These are phyloP conservation scores for Heritiera littoralis DNA, from an alignment of 345 rosid genomes.

Conservation along the genomic window DNA sequence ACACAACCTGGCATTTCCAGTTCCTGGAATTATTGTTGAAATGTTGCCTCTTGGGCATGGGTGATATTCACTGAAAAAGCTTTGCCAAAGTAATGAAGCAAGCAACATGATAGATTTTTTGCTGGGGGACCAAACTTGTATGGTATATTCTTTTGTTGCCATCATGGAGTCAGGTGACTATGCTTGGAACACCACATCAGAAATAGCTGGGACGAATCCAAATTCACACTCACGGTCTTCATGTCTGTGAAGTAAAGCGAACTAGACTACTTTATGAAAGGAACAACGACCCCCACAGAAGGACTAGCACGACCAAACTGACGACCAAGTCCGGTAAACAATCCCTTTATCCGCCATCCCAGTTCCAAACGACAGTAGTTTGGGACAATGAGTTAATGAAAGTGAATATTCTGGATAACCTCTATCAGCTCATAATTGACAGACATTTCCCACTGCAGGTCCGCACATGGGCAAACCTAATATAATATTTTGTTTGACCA, in stretches of 20 bases:
- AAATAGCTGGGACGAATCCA: background rate
- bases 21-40: slow-evolving; percentile 11
- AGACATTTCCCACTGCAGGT: background rate
- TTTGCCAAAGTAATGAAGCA: background rate
- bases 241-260: slow-evolving; percentile 50
- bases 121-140: background rate
- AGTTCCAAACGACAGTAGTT: slow-evolving; percentile 25
- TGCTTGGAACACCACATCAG: background rate
- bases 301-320: slow-evolving; percentile 84
- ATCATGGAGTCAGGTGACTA: background rate
- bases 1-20: background rate
- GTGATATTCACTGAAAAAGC: background rate
- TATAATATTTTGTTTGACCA: background rate
- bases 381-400: background rate
- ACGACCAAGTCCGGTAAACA: slow-evolving; percentile 70
- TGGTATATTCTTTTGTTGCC: background rate
- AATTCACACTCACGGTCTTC: slow-evolving; percentile 7
- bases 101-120: background rate
- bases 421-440: background rate
- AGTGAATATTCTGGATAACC: background rate
- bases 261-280: slow-evolving; percentile 80
- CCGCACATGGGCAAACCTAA: background rate
- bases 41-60: background rate
- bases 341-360: slow-evolving; percentile 72
- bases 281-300: slow-evolving; percentile 92